A percentile compares a stretch with the other conserved stretches of the same genome.
Evolutionary conservation across 495 filamentous ascomycete species (phyloP).

Genomic region (Oleoguttula mirabilis): DNA sequence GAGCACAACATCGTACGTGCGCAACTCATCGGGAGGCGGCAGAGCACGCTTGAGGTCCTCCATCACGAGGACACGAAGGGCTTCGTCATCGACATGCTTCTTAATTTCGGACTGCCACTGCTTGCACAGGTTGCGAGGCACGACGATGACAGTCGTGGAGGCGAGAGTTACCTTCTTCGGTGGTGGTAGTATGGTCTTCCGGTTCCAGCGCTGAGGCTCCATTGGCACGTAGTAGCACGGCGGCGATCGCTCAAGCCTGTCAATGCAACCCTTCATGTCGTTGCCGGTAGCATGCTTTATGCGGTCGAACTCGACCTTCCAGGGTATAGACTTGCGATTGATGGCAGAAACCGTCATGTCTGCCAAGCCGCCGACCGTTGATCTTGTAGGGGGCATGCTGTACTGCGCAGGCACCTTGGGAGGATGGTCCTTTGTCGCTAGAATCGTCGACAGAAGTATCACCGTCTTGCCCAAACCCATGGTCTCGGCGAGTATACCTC

Average conservation of each 20-base stretch:
- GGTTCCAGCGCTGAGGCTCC: conserved; percentile 34
- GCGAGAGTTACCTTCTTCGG: conserved; percentile 49
- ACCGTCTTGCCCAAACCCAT: conserved; percentile 80
- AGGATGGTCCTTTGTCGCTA: conserved; percentile 63
- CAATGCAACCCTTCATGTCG: conserved; percentile 38
- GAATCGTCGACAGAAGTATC: conserved; percentile 69
- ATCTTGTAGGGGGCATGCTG: conserved; percentile 31
- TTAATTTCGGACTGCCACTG: conserved; percentile 57
- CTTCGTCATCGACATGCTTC: conserved; percentile 50
- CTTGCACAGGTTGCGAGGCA: conserved; percentile 54
- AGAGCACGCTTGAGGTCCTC: conserved; percentile 37
- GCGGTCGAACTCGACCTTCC: conserved; percentile 47
- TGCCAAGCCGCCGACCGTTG: conserved; percentile 41
- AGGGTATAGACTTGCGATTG: conserved; percentile 54
- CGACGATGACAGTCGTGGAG: conserved; percentile 56
- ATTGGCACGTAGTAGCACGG: conserved; percentile 33
- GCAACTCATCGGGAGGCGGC: conserved; percentile 47
- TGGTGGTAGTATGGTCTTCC: conserved; percentile 26
- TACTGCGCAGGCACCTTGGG: conserved; percentile 53
- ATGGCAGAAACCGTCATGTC: conserved; percentile 64
- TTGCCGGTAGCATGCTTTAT: conserved; percentile 26
- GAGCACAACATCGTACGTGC: conserved; percentile 65
- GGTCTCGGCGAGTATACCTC: conserved; percentile 67
- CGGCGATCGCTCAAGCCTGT: conserved; percentile 43
- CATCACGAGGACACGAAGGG: conserved; percentile 53